Base-by-base conservation (phyloP, 345 rosid species). In the Salix viminalis region DNA sequence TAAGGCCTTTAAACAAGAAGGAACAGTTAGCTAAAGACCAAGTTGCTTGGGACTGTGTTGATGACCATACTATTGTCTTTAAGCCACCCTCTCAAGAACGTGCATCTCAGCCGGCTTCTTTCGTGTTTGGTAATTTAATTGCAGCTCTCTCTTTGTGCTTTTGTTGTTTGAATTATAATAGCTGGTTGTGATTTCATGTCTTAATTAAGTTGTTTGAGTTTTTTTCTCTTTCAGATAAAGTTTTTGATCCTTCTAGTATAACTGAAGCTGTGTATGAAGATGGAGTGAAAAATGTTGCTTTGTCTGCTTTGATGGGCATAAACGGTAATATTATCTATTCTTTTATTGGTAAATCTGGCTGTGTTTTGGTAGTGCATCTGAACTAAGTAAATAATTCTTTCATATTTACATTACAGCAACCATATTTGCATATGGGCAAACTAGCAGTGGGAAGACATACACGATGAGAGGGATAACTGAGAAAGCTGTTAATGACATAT, bases 391-490 rank as follows among this genome's bases (percentile, higher is more conserved):
- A 72, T 3, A 8, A 37, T 26, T 26, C 6, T 19, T 54, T 75
- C 24, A 1, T 39, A 6, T 65, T 32, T 70, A 54, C 39, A 67
- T 82, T 76, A 78, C 90, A 96, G 99, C 99, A 60, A 96, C 98
- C 2, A 96, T 96, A 82, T 96, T 96, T 82, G 99, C 98, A 0
- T 94, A 96, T 75, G 99, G 99, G 52, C 98, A 94, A 88, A 96
- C 99, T 24, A 96, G 99, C 86, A 94, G 99, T 79, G 99, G 99
- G 52, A 96, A 96, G 87, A 96, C 98, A 72, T 94, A 81, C 66
- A 96, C 98, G 2, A 96, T 94, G 99, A 87, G 98, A 88, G 99
- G 99, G 79, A 90, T 94, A 86, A 94, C 99, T 8, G 97, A 96
- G 86, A 96, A 96, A 80, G 99, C 99, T 81, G 99, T 96, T 66